Evolutionary conservation across 371 early-diverging fungal species (phyloP).

Genomic region (Capillidium rhysosporum): DNA sequence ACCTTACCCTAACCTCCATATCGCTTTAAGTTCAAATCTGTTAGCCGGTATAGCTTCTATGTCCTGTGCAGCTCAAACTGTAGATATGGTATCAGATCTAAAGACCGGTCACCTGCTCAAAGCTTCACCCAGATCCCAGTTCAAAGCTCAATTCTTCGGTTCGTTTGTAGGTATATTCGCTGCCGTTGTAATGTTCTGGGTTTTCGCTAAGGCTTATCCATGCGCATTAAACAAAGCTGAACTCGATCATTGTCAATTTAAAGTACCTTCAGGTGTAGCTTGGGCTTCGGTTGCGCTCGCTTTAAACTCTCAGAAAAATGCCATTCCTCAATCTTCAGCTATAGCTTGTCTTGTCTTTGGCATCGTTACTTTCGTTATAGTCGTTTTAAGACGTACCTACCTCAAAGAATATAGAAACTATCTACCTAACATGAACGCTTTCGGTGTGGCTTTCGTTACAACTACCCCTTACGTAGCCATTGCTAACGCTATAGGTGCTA

Average conservation of each 20-base stretch:
- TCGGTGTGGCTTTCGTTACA: conserved; percentile 49
- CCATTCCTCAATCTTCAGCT: conserved; percentile 11
- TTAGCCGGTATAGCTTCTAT: conserved; percentile 38
- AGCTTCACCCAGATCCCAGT: conserved; percentile 41
- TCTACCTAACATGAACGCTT: conserved; percentile 36
- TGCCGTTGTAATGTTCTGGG: conserved; percentile 32
- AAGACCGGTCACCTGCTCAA: conserved; percentile 41
- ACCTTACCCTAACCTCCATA: conserved; percentile 16
- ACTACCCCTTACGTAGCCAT: conserved; percentile 26
- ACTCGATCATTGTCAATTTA: conserved; percentile 20
- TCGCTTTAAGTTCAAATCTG: conserved; percentile 27
- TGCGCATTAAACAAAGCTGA: conserved; percentile 16
- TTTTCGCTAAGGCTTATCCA: conserved; percentile 37
- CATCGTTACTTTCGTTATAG: conserved; percentile 14
- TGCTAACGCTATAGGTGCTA: conserved; percentile 37
- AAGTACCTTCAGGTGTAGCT: conserved; percentile 29
- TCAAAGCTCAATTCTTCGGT: conserved; percentile 37
- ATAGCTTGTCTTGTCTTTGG: conserved; percentile 24
- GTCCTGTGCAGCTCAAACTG: conserved; percentile 34
- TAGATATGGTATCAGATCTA: conserved; percentile 43
- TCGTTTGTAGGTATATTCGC: conserved; percentile 34
- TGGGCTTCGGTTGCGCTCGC: conserved; percentile 36
- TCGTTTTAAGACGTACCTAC: conserved; percentile 19
- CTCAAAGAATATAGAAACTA: conserved; percentile 24
- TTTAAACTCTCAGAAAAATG: conserved; percentile 14